phyloP scores from a whole-genome alignment of 192 early-diverging fungal genomes.

The Dimargaris cristalligena region DNA sequence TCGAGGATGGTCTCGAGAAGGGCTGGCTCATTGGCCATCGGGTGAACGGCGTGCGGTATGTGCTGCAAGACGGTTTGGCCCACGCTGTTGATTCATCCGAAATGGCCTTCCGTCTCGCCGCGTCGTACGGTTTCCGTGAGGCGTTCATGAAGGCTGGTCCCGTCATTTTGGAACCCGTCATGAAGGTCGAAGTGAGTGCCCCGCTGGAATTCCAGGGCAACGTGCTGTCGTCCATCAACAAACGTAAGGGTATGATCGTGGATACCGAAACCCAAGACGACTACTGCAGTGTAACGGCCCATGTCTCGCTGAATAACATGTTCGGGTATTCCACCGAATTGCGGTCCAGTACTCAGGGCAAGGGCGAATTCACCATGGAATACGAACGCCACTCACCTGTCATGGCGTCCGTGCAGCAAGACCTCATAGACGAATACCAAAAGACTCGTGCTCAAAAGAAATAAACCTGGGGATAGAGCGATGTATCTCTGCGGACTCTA shows the following conservation, averaged over 20 bases:
- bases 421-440: slow-evolving; percentile 75
- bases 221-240: slow-evolving; percentile 84
- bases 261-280: slow-evolving; percentile 88
- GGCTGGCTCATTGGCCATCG: slow-evolving; percentile 85
- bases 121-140: slow-evolving; percentile 76
- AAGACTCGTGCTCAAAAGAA: slow-evolving; percentile 38
- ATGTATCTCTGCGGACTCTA: no score
- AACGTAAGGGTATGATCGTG: slow-evolving; percentile 88
- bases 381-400: slow-evolving; percentile 76
- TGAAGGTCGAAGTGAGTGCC: slow-evolving; percentile 81
- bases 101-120: slow-evolving; percentile 85
- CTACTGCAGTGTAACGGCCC: slow-evolving; percentile 66
- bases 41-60: slow-evolving; percentile 68
- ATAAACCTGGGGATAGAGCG: no score
- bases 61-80: slow-evolving; percentile 77
- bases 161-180: slow-evolving; percentile 84
- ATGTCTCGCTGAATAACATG: slow-evolving; percentile 96
- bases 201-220: slow-evolving; percentile 87
- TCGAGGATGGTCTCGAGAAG: slow-evolving; percentile 73
- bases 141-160: slow-evolving; percentile 68
- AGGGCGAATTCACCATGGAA: slow-evolving; percentile 98
- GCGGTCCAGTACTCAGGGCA: slow-evolving; percentile 80
- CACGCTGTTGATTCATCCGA: slow-evolving; percentile 94
- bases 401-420: slow-evolving; percentile 60
- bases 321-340: slow-evolving; percentile 97